Percentiles rank a stretch among this genome's conserved stretches.
Evolutionary conservation across 2,329 filamentous ascomycete species (phyloP).

Genomic region (Knufia petricola): DNA sequence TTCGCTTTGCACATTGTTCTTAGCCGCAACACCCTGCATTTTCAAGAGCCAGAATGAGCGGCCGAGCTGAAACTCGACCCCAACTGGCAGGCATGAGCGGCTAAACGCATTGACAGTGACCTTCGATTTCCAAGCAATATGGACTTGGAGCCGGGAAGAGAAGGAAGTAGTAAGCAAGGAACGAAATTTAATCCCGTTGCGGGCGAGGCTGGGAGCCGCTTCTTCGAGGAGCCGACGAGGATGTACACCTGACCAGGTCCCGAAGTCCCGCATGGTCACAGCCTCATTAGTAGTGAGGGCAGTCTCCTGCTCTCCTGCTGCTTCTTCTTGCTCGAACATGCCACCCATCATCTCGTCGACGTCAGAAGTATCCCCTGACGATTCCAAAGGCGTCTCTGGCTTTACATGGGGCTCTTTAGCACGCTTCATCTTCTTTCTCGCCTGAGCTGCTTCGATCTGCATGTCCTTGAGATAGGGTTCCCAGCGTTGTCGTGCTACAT

Average conservation of each 20-base stretch:
- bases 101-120: slow-evolving; percentile 46
- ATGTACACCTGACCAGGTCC: slow-evolving; percentile 65
- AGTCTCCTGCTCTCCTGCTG: slow-evolving; percentile 28
- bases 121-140: slow-evolving; percentile 66
- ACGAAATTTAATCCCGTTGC: slow-evolving; percentile 57
- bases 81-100: slow-evolving; percentile 31
- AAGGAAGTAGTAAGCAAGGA: slow-evolving; percentile 64
- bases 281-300: slow-evolving; percentile 34
- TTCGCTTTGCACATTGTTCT: slow-evolving; percentile 73
- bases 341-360: slow-evolving; percentile 43
- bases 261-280: slow-evolving; percentile 69
- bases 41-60: slow-evolving; percentile 50
- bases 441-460: slow-evolving; percentile 50
- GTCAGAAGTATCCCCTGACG: slow-evolving; percentile 32
- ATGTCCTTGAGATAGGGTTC: slow-evolving; percentile 48
- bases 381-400: slow-evolving; percentile 29
- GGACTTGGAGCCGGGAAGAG: slow-evolving; percentile 64
- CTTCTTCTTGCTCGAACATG: slow-evolving; percentile 43
- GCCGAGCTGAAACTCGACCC: slow-evolving; percentile 37
- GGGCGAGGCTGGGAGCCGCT: slow-evolving; percentile 69
- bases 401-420: background rate
- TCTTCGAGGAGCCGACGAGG: slow-evolving; percentile 74
- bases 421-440: slow-evolving; percentile 21
- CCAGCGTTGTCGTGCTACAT: slow-evolving; percentile 58
- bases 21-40: slow-evolving; percentile 65